Evolutionary conservation across 2,329 filamentous ascomycete genomes (phyloP), one percentile per base, ranked within the genome.

Genomic region (Tolypocladium tropicale): DNA sequence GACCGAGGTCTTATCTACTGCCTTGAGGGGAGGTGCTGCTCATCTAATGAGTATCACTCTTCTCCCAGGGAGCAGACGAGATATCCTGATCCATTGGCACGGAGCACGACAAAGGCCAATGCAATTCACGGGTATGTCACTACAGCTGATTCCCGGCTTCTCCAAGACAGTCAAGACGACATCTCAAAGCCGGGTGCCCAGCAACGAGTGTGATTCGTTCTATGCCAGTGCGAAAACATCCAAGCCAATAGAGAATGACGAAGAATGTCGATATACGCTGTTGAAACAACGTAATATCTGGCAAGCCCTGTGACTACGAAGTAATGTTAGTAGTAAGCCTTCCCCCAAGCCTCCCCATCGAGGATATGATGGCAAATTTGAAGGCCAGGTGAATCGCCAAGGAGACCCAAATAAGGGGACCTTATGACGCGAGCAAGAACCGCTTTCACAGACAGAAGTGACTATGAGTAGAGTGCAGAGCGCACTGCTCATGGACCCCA

Each of bases 71-170:
- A n/a, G n/a, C n/a, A n/a, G n/a, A n/a, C n/a, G n/a, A n/a, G n/a
- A n/a, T n/a, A n/a, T n/a, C n/a, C n/a, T n/a, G n/a, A n/a, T n/a
- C n/a, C n/a, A n/a, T n/a, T n/a, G n/a, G 12, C 21, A 23, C 43
- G n/a, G 5, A 32, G 21, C 36, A 48, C 25, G 6, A 32, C 25
- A 32, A 32, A 21, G 28, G 2, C 12, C 14, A 10, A 21, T n/a
- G 9, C 21, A 10, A 21, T 21, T 30, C 18, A 50, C 30, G 46
- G 63, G 54, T 54, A 77, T 80, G 77, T 80, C 72, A 76, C 78
- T 79, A 79, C 78, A 79, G 77, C 77, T 79, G 77, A 81, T 80
- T 80, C 78, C 78, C 77, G 74, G 68, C 72, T 71, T 76, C 62
- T 80, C 78, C 68, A 70, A 60, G 73, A 79, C 65, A 68, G 72